Evolutionary conservation across 805 yeast species (phyloP).

Genomic region (Saccharomycopsis sp.): DNA sequence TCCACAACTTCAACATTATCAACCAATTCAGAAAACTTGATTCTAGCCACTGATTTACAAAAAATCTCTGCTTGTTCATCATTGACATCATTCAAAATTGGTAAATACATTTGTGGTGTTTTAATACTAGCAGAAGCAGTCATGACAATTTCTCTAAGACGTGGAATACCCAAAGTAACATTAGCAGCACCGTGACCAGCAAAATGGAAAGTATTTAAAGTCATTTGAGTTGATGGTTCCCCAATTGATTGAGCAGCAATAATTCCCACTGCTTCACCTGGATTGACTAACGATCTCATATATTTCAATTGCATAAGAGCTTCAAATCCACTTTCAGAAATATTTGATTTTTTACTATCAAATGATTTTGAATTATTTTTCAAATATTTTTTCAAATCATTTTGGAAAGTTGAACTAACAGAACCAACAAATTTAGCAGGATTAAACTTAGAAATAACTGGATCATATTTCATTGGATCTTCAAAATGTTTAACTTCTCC

Average conservation of each 20-base stretch:
- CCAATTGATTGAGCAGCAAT: slow-evolving; percentile 98
- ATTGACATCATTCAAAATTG: slow-evolving; percentile 65
- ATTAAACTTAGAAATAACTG: slow-evolving; percentile 73
- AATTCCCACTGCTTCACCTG: slow-evolving; percentile 98
- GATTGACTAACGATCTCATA: slow-evolving; percentile 89
- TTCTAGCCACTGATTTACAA: slow-evolving; percentile 82
- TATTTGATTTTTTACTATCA: slow-evolving; percentile 25
- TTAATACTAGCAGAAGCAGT: slow-evolving; percentile 92
- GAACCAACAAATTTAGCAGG: slow-evolving; percentile 90
- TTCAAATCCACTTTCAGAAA: slow-evolving; percentile 65
- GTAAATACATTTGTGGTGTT: slow-evolving; percentile 98
- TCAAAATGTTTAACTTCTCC: slow-evolving; percentile 46
- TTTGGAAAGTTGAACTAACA: slow-evolving; percentile 83
- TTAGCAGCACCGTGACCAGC: slow-evolving; percentile 99
- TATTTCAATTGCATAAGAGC: slow-evolving; percentile 97
- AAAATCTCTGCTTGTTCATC: slow-evolving; percentile 87
- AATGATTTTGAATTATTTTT: slow-evolving; percentile 45
- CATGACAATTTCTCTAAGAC: slow-evolving; percentile 99
- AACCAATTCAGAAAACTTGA: slow-evolving; percentile 78
- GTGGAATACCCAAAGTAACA: slow-evolving; percentile 98
- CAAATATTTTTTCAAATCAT: slow-evolving; percentile 63
- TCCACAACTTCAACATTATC: slow-evolving; percentile 81
- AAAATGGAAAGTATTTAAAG: slow-evolving; percentile 91
- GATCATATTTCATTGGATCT: slow-evolving; percentile 66
- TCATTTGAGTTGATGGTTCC: slow-evolving; percentile 99